Base-by-base conservation (phyloP, 257 asterid species). In the Solanum gandarillasii region DNA sequence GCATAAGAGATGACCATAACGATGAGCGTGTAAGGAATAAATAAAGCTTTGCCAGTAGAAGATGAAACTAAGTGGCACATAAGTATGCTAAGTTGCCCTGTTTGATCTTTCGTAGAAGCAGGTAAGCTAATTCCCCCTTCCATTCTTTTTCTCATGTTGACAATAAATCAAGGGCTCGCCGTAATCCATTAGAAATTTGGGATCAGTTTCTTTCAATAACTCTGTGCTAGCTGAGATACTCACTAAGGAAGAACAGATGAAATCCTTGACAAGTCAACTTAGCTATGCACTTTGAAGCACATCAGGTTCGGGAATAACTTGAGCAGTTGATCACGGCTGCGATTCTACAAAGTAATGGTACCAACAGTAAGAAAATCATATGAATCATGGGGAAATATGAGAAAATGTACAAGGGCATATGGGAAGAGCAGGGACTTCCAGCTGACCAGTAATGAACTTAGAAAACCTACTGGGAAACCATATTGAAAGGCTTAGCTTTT, bases 231-330 rank as follows among this genome's bases (percentile, higher is more conserved):
- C 60, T 68, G 39, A 86, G 82, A 86, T 29, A 12, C 58, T 23
- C 35, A 84, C 12, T 3, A n/a, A 38, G 27, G 38, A 36, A 65
- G 58, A 58, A 16, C 14, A 62, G 55, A 84, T 23, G 74, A 84
- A 84, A 86, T 71, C 38, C 31, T 46, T n/a, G 79, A 38, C 83
- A 86, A 72, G 58, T 72, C 20, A 43, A 31, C 52, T 91, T 88
- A 97, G 94, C 99, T 95, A 67, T 97, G 99, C 87, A 96, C 98
- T 91, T 94, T 96, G 78, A 97, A 97, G 93, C 98, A 94, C 83
- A 73, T 87, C n/a, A 97, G 90, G 78, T 93, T 94, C 4, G 99
- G 98, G 87, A 95, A 97, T 90, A 94, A 20, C 89, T 91, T 91
- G 36, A 96, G 96, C 93, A 97, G 90, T 86, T 95, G 92, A 43